Percentiles rank a stretch among this genome's conserved stretches.
Evolutionary conservation across 331 rosid species (phyloP).

Genomic region (Cydonia oblonga): DNA sequence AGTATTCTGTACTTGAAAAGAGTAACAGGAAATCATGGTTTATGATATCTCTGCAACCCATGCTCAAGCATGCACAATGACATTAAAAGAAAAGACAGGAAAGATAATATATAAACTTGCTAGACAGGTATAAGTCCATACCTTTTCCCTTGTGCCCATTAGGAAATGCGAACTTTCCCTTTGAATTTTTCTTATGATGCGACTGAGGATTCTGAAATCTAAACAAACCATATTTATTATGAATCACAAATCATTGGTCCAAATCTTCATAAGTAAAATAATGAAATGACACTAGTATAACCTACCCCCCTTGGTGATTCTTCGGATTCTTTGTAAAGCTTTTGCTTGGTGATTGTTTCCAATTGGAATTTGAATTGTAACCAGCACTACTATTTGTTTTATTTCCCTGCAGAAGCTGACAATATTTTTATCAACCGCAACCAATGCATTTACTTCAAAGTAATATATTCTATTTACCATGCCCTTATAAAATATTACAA

Average conservation of each 20-base stretch:
- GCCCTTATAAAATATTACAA: not conserved
- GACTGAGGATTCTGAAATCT: constrained; percentile 67
- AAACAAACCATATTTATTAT: constrained; percentile 9
- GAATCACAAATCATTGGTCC: constrained; percentile 12
- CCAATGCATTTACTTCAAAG: not conserved
- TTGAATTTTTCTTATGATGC: constrained; percentile 37
- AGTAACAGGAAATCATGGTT: not conserved
- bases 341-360: constrained; percentile 39
- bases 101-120: not conserved
- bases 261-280: constrained; percentile 2
- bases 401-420: constrained; percentile 39
- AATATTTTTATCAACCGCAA: not conserved
- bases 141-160: constrained; percentile 46
- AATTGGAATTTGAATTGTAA: constrained; percentile 33
- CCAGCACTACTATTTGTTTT: constrained; percentile 18
- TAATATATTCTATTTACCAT: not conserved
- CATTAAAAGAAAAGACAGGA: not conserved
- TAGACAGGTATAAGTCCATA: constrained; percentile 21
- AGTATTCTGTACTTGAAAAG: not conserved
- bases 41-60: not conserved
- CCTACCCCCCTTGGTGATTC: constrained; percentile 35
- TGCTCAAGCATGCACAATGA: not conserved
- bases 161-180: constrained; percentile 27
- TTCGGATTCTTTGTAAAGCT: constrained; percentile 41
- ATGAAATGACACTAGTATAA: constrained; percentile 3